A percentile compares a stretch with the other conserved stretches of the same genome.
phyloP scores from a whole-genome alignment of 1,284 basidiomycete genomes.

The Cutaneotrichosporon arboriforme region DNA sequence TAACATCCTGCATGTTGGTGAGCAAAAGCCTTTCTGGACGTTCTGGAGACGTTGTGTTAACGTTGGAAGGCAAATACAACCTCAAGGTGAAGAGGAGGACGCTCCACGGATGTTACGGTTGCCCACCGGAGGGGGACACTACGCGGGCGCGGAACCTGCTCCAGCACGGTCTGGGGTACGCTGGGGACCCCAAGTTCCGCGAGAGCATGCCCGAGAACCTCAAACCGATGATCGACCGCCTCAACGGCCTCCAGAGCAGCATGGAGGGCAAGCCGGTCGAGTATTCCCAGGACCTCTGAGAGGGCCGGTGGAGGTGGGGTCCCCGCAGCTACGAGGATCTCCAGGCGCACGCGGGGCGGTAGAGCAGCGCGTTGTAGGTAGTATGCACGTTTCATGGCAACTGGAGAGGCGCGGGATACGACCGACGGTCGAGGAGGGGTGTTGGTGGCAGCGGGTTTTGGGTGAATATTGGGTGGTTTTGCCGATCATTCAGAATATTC shows the following conservation, averaged over 20 bases:
- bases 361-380: too few relatives aligned
- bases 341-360: too few relatives aligned
- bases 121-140: conserved; percentile 56
- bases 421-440: too few relatives aligned
- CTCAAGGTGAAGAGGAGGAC: conserved; percentile 58
- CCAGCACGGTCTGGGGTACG: conserved; percentile 65
- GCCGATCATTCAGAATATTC: too few relatives aligned
- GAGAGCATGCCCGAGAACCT: conserved; percentile 53
- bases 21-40: too few relatives aligned
- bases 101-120: conserved; percentile 68
- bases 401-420: too few relatives aligned
- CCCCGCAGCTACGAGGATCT: too few relatives aligned
- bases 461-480: too few relatives aligned
- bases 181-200: conserved; percentile 53
- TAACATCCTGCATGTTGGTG: conserved; percentile 54
- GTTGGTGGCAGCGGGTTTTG: too few relatives aligned
- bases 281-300: conserved; percentile 53
- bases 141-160: conserved; percentile 67
- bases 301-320: neutral
- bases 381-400: too few relatives aligned
- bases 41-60: neutral
- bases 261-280: conserved; percentile 50
- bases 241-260: conserved; percentile 57
- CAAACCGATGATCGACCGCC: conserved; percentile 58
- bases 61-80: conserved; percentile 51